Evolutionary conservation across 2,329 filamentous ascomycete genomes (phyloP).

Genomic region (Taxawa tesnikishii): DNA sequence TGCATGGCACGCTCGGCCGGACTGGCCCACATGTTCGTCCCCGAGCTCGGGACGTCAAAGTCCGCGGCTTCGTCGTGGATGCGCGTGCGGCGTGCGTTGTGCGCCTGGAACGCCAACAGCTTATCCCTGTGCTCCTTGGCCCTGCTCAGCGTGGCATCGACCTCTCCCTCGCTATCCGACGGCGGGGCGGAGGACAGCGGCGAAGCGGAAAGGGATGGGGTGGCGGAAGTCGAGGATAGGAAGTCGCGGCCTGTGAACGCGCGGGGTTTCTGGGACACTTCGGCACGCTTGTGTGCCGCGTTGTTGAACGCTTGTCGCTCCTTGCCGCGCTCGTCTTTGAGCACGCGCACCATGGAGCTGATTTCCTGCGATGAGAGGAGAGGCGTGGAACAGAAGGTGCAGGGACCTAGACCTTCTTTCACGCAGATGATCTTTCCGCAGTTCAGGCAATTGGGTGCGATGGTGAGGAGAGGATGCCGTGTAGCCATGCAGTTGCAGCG

Average conservation of each 20-base stretch:
- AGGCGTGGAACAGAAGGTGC: slow-evolving; percentile 73
- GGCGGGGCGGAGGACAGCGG: slow-evolving; percentile 20
- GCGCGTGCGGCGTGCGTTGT: slow-evolving; percentile 73
- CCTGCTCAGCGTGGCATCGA: slow-evolving; percentile 49
- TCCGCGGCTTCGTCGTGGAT: slow-evolving; percentile 78
- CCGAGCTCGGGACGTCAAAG: slow-evolving; percentile 49
- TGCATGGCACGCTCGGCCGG: slow-evolving; percentile 73
- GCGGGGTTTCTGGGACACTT: slow-evolving; percentile 38
- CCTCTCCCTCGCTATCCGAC: slow-evolving; percentile 18
- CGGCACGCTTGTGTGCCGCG: slow-evolving; percentile 51
- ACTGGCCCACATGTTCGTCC: slow-evolving; percentile 68
- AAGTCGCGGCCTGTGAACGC: slow-evolving; percentile 24
- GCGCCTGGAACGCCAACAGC: slow-evolving; percentile 68
- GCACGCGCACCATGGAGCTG: slow-evolving; percentile 70
- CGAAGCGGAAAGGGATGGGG: slow-evolving; percentile 22
- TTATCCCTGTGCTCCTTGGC: slow-evolving; percentile 72
- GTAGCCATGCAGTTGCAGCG: slow-evolving; percentile 82
- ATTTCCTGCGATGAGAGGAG: slow-evolving; percentile 63
- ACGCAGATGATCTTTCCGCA: slow-evolving; percentile 95
- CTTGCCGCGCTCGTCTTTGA: slow-evolving; percentile 73
- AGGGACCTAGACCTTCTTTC: slow-evolving; percentile 86
- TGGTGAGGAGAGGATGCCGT: slow-evolving; percentile 75
- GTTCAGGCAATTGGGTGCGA: slow-evolving; percentile 80
- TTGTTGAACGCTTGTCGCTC: slow-evolving; percentile 80
- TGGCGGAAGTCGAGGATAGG: slow-evolving; percentile 17